These are phyloP conservation scores for Huntiella decipiens DNA, from an alignment of 2,329 filamentous ascomycete genomes.

Conservation along the genomic window DNA sequence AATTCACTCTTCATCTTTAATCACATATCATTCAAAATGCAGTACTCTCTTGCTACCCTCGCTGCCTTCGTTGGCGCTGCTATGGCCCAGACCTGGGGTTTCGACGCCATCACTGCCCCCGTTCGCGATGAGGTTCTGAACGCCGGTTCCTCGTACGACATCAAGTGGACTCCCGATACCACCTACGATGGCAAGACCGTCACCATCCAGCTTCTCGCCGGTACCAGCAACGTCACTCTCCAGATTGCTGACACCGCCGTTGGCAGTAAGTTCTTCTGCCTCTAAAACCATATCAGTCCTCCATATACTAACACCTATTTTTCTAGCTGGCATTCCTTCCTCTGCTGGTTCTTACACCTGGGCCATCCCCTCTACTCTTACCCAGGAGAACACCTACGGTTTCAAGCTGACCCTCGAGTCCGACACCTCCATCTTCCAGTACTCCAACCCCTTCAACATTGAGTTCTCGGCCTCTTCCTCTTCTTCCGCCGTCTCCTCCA, in stretches of 20 bases:
- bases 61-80: constrained; percentile 31
- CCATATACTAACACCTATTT: not conserved
- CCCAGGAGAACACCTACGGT: constrained; percentile 32
- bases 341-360: constrained; percentile 28
- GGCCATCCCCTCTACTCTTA: constrained; percentile 28
- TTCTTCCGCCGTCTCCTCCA: constrained; percentile 13
- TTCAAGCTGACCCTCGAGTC: constrained; percentile 33
- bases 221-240: constrained; percentile 25
- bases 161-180: constrained; percentile 29
- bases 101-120: constrained; percentile 34
- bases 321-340: constrained; percentile 28
- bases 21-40: constrained; percentile 28
- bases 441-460: constrained; percentile 42
- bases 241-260: constrained; percentile 17
- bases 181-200: constrained; percentile 26
- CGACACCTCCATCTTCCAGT: constrained; percentile 35
- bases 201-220: constrained; percentile 36
- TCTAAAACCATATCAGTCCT: not conserved
- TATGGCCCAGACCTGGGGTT: constrained; percentile 35
- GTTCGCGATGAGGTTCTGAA: constrained; percentile 23
- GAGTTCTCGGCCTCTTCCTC: constrained; percentile 15
- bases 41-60: constrained; percentile 26
- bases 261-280: constrained; percentile 27
- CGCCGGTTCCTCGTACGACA: constrained; percentile 29
- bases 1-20: constrained; percentile 1